Base-by-base conservation (phyloP, 306 rosid genomes). In the Lagenaria siceraria region DNA sequence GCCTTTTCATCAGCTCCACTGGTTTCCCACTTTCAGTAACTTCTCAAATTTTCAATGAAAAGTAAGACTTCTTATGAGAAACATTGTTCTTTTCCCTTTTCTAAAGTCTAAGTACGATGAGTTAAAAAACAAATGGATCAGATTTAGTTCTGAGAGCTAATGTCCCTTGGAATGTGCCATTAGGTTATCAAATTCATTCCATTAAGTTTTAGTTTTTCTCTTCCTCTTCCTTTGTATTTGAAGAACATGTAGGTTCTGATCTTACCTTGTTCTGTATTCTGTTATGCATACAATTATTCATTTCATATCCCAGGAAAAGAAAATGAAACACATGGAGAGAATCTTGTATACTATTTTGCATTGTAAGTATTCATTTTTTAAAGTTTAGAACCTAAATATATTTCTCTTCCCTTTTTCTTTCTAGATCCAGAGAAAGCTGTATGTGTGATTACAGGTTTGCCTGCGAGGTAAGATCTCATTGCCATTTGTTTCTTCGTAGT, bases 381-480 rank as follows among this genome's bases (percentile, higher is more conserved):
- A 42, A 70, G 18, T 70, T 42, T 13, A 70, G 38, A 33, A 12
- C 56, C 38, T 46, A 22, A 70, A 33, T 31, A 29, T 33, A 14
- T 12, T 7, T 48, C 1, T 71, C 14, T 49, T 27, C 21, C 76
- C 1, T 46, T 49, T 83, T 61, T 80, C 40, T 84, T 86, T 84
- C 60, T 93, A 90, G 97, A 90, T 87, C 98, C 96, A 22, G 90
- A 90, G 80, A 88, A 90, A 82, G 85, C 92, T 80, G 91, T 89
- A 62, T 95, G 97, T 78, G 85, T 86, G 24, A 83, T 90, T 79
- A 92, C 96, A 75, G 97, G 99, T 79, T 92, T 92, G 88, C 97
- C 97, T 78, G 96, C 99, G 77, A 89, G 84, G 99, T 95, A 90
- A 89, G 98, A 77, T 38, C 86, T 79, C 79, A 60, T 71, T 78